Conservation (phyloP, 345 rosid genomes). For the Cardiospermum halicacabum region DNA sequence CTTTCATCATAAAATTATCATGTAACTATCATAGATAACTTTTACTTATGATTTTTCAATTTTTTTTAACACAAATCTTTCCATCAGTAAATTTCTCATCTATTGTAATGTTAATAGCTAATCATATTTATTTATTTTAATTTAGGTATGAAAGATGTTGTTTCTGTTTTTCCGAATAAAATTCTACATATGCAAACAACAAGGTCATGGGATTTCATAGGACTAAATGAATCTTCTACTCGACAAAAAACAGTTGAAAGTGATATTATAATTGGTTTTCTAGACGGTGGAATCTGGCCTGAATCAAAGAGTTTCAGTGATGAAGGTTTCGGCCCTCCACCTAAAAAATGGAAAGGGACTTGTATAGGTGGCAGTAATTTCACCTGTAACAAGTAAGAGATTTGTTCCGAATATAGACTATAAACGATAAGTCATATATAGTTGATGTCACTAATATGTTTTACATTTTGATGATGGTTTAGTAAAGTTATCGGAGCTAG, state of each 20-base stretch:
- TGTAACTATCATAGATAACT: too few relatives aligned
- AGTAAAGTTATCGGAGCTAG: conserved; percentile 48
- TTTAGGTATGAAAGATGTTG: conserved; percentile 23
- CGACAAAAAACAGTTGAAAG: conserved; percentile 8
- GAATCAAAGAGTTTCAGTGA: conserved; percentile 45
- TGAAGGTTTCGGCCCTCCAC: conserved; percentile 46
- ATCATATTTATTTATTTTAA: too few relatives aligned
- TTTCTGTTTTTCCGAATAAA: conserved; percentile 34
- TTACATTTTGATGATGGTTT: background rate
- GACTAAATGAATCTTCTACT: conserved; percentile 16
- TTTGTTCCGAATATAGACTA: too few relatives aligned
- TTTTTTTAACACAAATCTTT: too few relatives aligned
- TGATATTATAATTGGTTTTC: conserved; percentile 33
- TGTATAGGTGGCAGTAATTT: conserved; percentile 36
- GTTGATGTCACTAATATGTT: too few relatives aligned
- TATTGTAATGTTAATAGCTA: too few relatives aligned
- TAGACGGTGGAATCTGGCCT: conserved; percentile 42
- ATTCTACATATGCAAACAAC: conserved; percentile 29
- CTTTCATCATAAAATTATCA: too few relatives aligned
- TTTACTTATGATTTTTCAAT: too few relatives aligned
- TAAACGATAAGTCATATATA: too few relatives aligned
- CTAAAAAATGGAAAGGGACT: conserved; percentile 43
- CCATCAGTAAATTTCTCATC: too few relatives aligned
- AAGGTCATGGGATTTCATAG: conserved; percentile 50
- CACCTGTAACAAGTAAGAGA: conserved; percentile 49